A percentile compares a stretch with the other conserved stretches of the same genome.
These are phyloP conservation scores for Dendrobium catenatum DNA, from an alignment of 106 monocot genomes.

Conservation along the genomic window DNA sequence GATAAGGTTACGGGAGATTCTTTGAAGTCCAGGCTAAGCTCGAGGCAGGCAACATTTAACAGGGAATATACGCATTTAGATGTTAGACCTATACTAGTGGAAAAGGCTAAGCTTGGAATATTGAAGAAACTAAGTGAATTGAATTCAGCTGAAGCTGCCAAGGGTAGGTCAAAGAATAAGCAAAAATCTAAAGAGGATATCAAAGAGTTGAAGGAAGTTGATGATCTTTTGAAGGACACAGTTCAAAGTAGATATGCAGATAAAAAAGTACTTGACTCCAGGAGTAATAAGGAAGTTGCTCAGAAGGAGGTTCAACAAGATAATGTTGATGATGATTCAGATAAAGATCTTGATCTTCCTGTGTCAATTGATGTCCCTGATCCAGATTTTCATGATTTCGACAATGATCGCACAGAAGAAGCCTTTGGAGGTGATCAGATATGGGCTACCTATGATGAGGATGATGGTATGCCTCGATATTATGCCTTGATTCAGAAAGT, in stretches of 20 bases:
- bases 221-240: constrained; percentile 9
- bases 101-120: constrained; percentile 16
- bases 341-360: constrained; percentile 12
- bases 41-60: constrained; percentile 6
- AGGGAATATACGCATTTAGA: constrained; percentile 13
- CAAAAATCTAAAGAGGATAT: constrained; percentile 11
- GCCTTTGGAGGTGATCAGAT: constrained; percentile 42
- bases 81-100: constrained; percentile 14
- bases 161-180: constrained; percentile 13
- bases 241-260: not conserved
- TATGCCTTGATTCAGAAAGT: constrained; percentile 68
- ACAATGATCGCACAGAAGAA: constrained; percentile 48
- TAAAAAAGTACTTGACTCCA: not conserved
- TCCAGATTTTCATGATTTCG: constrained; percentile 69
- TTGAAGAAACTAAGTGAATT: constrained; percentile 18
- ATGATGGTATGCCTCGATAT: constrained; percentile 69
- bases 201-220: constrained; percentile 1
- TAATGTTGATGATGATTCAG: constrained; percentile 10
- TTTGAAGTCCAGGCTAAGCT: not conserved
- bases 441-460: constrained; percentile 69
- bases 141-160: constrained; percentile 16
- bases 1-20: constrained; percentile 1
- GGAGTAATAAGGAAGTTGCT: constrained; percentile 9
- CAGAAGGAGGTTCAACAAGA: constrained; percentile 6
- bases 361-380: constrained; percentile 59